Evolutionary conservation across 1,139 yeast species (phyloP), one percentile per base, ranked within the genome.

Genomic region (Protomyces inundatus): DNA sequence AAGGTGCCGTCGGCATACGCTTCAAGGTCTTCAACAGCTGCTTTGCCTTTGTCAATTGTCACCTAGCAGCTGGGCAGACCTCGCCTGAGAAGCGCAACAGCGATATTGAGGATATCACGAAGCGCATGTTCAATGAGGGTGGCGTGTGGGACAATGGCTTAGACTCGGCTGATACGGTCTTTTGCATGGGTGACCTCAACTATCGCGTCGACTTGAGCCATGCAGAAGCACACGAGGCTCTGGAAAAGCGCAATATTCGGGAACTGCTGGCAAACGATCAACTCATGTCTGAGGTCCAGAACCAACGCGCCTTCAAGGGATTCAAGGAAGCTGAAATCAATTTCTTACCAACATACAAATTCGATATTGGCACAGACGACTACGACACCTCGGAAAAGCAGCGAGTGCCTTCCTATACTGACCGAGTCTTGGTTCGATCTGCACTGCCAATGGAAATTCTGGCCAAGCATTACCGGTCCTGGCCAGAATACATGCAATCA

Each of bases 361-460:
- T 76, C 70, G 79, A 77, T 64, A 66, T 77, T 12, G 72, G 72
- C 36, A 67, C 66, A 7, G 67, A 61, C 46, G 69, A 66, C 45
- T 68, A 69, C 33, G 69, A 71, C 14, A 55, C 68, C n/a, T 55
- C 83, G 66, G 89, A 85, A 68, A 76, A 78, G 55, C 82, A 80
- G 64, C 77, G 96, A 67, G 77, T 82, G 3, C 96, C 96, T 0
- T 87, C 93, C 0, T 89, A 90, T 81, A 88, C 95, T 0, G 96
- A 89, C 71, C 77, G 95, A 58, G 81, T 87, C 32, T 53, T 67
- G 42, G 55, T 50, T n/a, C 23, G 55, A 7, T 55, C 61, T 5
- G 37, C 9, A 9, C 52, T 37, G 32, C 54, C 60, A 7, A 48
- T 45, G 12, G 56, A 51, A 4, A 34, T 48, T 7, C 16, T 40